A percentile compares a stretch with the other conserved stretches of the same genome.
These are phyloP conservation scores for Suillus lakei DNA, from an alignment of 768 basidiomycete species.

Conservation along the genomic window DNA sequence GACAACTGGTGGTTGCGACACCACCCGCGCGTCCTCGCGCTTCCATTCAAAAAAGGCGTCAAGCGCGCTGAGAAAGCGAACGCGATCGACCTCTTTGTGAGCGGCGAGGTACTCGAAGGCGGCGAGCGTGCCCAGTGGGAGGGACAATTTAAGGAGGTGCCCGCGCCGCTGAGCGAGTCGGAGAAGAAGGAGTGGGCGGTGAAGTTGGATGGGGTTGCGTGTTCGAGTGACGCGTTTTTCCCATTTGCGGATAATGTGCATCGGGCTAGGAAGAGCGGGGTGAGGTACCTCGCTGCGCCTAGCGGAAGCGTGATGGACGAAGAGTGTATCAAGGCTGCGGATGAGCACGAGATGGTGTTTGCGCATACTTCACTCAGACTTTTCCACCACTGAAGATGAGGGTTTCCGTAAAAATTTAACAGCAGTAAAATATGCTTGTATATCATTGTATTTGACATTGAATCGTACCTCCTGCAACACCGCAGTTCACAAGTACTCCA, in stretches of 20 bases:
- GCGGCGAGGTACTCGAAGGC: slow-evolving; percentile 86
- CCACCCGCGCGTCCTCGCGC: slow-evolving; percentile 88
- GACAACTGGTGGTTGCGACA: slow-evolving; percentile 99
- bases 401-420: not conserved
- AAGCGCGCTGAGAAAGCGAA: slow-evolving; percentile 99
- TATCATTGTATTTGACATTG: slow-evolving; percentile 15
- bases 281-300: slow-evolving; percentile 88
- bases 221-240: slow-evolving; percentile 99
- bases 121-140: slow-evolving; percentile 94
- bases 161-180: slow-evolving; percentile 62
- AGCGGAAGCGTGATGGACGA: slow-evolving; percentile 97
- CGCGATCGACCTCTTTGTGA: slow-evolving; percentile 96
- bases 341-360: slow-evolving; percentile 92
- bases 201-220: slow-evolving; percentile 83
- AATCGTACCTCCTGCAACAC: too few species aligned
- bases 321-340: slow-evolving; percentile 95
- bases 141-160: slow-evolving; percentile 74
- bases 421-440: not conserved
- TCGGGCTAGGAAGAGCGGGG: slow-evolving; percentile 89
- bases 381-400: slow-evolving; percentile 76
- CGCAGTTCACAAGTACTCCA: slow-evolving; percentile 32
- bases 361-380: slow-evolving; percentile 86
- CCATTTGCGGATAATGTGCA: slow-evolving; percentile 99
- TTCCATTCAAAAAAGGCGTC: slow-evolving; percentile 96
- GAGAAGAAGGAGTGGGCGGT: slow-evolving; percentile 79